Percentiles rank a stretch among this genome's conserved stretches.
Evolutionary conservation across 2,329 filamentous ascomycete genomes (phyloP).

Genomic region (Hypoxylon sp.): DNA sequence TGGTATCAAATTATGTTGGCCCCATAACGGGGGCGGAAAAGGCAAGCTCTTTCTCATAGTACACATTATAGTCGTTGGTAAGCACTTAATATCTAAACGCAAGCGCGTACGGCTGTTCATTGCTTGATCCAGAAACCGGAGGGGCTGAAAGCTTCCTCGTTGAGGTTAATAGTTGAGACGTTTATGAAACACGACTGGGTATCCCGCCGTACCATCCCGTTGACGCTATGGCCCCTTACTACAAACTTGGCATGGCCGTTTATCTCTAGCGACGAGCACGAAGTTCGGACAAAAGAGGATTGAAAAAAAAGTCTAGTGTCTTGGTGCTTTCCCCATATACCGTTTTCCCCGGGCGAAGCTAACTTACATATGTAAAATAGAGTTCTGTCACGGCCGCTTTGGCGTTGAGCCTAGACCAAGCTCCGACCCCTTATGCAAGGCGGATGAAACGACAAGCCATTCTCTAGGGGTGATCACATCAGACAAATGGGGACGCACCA

Average conservation of each 20-base stretch:
- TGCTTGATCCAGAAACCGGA: conserved; percentile 24
- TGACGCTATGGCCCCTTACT: conserved; percentile 37
- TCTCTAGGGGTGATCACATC: conserved; percentile 23
- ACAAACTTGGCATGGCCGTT: conserved; percentile 26
- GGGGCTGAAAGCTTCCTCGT: conserved; percentile 1
- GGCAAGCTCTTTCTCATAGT: not conserved
- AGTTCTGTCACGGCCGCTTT: conserved; percentile 7
- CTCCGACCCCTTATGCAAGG: conserved; percentile 15
- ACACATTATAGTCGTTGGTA: conserved; percentile 8
- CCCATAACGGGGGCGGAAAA: conserved; percentile 3
- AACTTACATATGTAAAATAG: conserved; percentile 12
- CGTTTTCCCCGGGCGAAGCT: conserved; percentile 30
- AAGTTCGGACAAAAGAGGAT: conserved; percentile 5
- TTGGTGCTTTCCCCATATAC: conserved; percentile 15
- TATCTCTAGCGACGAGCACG: conserved; percentile 2
- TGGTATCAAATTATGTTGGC: conserved; percentile 21
- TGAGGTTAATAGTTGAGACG: conserved; percentile 42
- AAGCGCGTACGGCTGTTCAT: conserved; percentile 5
- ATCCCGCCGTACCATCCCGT: conserved; percentile 16
- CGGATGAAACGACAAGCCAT: conserved; percentile 35
- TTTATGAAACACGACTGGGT: conserved; percentile 45
- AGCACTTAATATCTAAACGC: conserved; percentile 11
- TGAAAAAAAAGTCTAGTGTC: conserved; percentile 4
- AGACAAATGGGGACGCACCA: conserved; percentile 12
- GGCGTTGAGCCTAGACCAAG: conserved; percentile 23